Evolutionary conservation across 805 yeast genomes (phyloP), one percentile per base, ranked within the genome.

Genomic region (Lachancea quebecensis): DNA sequence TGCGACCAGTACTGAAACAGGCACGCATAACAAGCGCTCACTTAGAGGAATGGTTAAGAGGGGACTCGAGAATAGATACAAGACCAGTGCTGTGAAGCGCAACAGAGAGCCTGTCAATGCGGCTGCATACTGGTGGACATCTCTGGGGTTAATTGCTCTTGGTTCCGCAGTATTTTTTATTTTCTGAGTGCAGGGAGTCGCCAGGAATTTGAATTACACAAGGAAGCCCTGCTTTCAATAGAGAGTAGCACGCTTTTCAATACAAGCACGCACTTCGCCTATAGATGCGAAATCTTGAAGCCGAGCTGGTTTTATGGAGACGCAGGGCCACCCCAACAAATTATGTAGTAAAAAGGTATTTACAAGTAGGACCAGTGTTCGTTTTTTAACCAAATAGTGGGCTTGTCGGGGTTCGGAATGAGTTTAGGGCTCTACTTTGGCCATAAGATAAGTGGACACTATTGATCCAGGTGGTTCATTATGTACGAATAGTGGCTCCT

Each of bases 51-150:
- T 76, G 45, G 77, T 87, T 39, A 80, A 79, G 63, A 76, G 96
- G 62, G 71, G 85, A 7, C 71, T 89, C 56, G 95, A 86, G 58
- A 90, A 89, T 70, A 79, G 79, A 65, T 78, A 77, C 56, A 79
- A 80, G 64, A 88, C 96, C 2, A 82, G 75, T 47, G 96, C 96
- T 1, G 74, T 76, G 12, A 50, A 46, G 38, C 57, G 50, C 44
- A 41, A 30, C n/a, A 35, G 47, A 12, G 44, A 50, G 9, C 41
- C 55, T 14, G 36, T 55, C 7, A 52, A 42, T 40, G 52, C 62
- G 1, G 45, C 51, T 33, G 17, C 46, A 1, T 48, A 57, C 33
- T 60, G 63, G 62, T 63, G 60, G 46, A 38, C 50, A 9, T 54
- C 62, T 21, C 52, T 53, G 2, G 52, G 54, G 7, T 39, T 59